Conservation (phyloP, 2,329 filamentous ascomycete genomes). For the Fonsecaea multimorphosa region DNA sequence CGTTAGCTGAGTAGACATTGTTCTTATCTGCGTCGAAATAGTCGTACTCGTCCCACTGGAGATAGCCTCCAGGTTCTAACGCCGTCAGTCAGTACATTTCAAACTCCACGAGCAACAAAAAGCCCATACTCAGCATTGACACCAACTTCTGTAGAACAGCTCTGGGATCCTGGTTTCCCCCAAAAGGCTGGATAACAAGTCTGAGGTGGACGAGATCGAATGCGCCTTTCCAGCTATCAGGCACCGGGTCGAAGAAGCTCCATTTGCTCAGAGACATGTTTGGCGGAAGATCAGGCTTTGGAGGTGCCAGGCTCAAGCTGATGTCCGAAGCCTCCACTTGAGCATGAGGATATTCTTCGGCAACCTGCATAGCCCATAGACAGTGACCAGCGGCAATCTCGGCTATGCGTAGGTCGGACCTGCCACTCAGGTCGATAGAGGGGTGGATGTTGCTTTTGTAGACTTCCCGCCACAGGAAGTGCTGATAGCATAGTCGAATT, state of each 20-base stretch:
- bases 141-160: constrained; percentile 37
- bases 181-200: constrained; percentile 20
- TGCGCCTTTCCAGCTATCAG: constrained; percentile 32
- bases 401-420: constrained; percentile 32
- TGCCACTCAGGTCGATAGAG: constrained; percentile 31
- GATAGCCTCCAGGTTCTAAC: constrained; percentile 40
- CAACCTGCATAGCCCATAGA: constrained; percentile 42
- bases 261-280: constrained; percentile 34
- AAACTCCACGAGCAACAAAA: neutral
- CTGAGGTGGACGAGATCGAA: constrained; percentile 41
- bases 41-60: constrained; percentile 44
- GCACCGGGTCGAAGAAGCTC: constrained; percentile 39
- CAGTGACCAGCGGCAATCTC: constrained; percentile 43
- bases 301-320: constrained; percentile 39
- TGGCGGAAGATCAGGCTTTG: constrained; percentile 37
- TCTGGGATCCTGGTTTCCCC: constrained; percentile 15
- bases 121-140: constrained; percentile 37
- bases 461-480: constrained; percentile 42
- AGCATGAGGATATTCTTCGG: constrained; percentile 35
- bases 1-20: constrained; percentile 27
- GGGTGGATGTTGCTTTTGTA: constrained; percentile 40
- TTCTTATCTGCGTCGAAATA: constrained; percentile 30
- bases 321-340: constrained; percentile 41
- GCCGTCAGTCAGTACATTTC: neutral
- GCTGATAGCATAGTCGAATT: constrained; percentile 36